Percentiles rank a stretch among this genome's conserved stretches.
phyloP scores from a whole-genome alignment of 768 basidiomycete genomes.

The Mycena venus region DNA sequence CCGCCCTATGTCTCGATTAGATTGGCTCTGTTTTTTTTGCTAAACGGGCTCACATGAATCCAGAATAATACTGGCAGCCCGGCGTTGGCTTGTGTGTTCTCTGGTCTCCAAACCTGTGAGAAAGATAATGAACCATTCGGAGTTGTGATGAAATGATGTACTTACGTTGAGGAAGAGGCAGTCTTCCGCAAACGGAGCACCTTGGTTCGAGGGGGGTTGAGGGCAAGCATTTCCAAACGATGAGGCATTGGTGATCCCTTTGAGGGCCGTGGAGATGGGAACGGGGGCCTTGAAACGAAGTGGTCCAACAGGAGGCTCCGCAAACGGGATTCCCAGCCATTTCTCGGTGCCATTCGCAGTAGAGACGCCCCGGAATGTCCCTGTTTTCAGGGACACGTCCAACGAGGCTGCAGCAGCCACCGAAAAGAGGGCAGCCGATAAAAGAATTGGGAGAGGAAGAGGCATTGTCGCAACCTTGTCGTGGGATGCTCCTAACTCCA shows the following conservation, averaged over 20 bases:
- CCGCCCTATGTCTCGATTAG: slow-evolving; percentile 55
- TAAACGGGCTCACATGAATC: slow-evolving; percentile 46
- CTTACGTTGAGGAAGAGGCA: slow-evolving; percentile 68
- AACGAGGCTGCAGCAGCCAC: slow-evolving; percentile 33
- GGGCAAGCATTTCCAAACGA: slow-evolving; percentile 70
- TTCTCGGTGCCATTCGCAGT: slow-evolving; percentile 61
- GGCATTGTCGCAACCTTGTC: slow-evolving; percentile 2
- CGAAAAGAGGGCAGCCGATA: background rate
- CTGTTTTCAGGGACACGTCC: slow-evolving; percentile 56
- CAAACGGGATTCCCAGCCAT: slow-evolving; percentile 76
- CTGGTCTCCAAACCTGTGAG: slow-evolving; percentile 52
- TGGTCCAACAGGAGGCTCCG: slow-evolving; percentile 65
- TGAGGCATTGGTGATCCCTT: slow-evolving; percentile 55
- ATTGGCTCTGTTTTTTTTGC: background rate
- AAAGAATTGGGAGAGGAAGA: background rate
- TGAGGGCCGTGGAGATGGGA: slow-evolving; percentile 48
- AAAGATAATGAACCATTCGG: too few relatives aligned
- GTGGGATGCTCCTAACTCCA: background rate
- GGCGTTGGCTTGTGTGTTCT: slow-evolving; percentile 38
- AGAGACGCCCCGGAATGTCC: slow-evolving; percentile 61
- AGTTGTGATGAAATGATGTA: background rate
- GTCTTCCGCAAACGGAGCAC: slow-evolving; percentile 63
- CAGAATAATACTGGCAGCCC: slow-evolving; percentile 54
- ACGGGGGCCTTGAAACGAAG: slow-evolving; percentile 72
- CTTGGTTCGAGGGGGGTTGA: slow-evolving; percentile 54